A percentile compares a stretch with the other conserved stretches of the same genome.
phyloP scores from a whole-genome alignment of 768 basidiomycete species.

The Rhodotorula sphaerocarpa region DNA sequence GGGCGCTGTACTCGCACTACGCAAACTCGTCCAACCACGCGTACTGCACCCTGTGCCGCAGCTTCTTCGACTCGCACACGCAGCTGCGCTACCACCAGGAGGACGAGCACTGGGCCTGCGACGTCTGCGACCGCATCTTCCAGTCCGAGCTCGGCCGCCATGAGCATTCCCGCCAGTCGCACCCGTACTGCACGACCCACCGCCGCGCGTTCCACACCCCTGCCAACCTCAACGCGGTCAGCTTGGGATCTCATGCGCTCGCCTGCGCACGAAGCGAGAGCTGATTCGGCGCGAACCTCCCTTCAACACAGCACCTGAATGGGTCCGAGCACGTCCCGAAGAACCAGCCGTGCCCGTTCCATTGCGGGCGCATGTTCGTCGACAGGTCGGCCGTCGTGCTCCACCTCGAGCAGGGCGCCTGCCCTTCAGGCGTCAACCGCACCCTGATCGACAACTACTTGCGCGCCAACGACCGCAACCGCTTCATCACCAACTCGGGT shows the following conservation, averaged over 20 bases:
- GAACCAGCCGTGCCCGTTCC: background rate
- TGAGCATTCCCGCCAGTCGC: background rate
- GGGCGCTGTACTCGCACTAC: background rate
- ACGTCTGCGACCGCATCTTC: background rate
- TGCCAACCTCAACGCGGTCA: background rate
- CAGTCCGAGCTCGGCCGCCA: background rate
- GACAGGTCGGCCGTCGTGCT: background rate
- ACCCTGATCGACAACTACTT: background rate
- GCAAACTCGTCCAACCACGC: background rate
- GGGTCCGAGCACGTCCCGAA: background rate
- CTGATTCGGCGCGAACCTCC: background rate
- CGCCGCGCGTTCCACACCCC: background rate
- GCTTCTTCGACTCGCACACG: too few species aligned
- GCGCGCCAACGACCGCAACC: background rate
- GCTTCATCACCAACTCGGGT: background rate
- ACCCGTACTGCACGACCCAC: background rate
- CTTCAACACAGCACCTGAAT: background rate
- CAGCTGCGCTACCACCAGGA: background rate
- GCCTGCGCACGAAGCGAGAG: background rate
- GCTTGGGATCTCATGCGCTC: background rate
- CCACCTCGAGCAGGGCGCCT: background rate
- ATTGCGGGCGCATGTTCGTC: background rate
- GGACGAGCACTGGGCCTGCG: background rate
- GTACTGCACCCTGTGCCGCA: background rate
- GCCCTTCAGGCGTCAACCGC: background rate